phyloP scores from a whole-genome alignment of 1,284 basidiomycete species.

The Ceraceosorus bombacis region DNA sequence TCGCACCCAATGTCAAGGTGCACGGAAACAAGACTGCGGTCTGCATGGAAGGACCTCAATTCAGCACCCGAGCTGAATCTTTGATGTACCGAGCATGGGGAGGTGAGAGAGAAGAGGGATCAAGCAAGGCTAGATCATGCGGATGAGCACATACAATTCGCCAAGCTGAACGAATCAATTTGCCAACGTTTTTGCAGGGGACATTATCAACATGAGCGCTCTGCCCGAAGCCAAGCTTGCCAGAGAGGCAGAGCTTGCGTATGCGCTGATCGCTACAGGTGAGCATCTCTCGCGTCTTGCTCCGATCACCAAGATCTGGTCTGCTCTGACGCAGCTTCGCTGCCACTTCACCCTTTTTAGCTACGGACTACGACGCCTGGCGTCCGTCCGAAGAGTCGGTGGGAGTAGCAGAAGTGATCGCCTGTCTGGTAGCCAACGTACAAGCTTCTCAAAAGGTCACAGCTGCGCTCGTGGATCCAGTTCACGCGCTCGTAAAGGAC shows the following conservation, averaged over 20 bases:
- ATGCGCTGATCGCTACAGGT: conserved; percentile 55
- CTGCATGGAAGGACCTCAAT: conserved; percentile 96
- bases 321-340: no score
- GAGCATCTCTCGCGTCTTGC: conserved; percentile 32
- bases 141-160: conserved; percentile 58
- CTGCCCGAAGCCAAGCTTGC: conserved; percentile 93
- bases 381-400: conserved; percentile 70
- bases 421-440: conserved; percentile 77
- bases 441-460: conserved; percentile 65
- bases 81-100: conserved; percentile 88
- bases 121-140: conserved; percentile 47
- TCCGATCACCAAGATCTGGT: background rate
- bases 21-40: conserved; percentile 78
- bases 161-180: background rate
- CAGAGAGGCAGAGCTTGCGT: conserved; percentile 76
- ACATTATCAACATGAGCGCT: conserved; percentile 65
- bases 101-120: conserved; percentile 55
- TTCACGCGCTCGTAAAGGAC: conserved; percentile 53
- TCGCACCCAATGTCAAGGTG: conserved; percentile 26
- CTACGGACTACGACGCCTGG: conserved; percentile 52
- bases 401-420: conserved; percentile 80
- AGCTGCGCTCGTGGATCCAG: conserved; percentile 67
- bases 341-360: conserved; percentile 10
- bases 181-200: conserved; percentile 13
- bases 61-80: conserved; percentile 86